Evolutionary conservation across 2,329 filamentous ascomycete species (phyloP).

Genomic region (Eurotiales sp.): DNA sequence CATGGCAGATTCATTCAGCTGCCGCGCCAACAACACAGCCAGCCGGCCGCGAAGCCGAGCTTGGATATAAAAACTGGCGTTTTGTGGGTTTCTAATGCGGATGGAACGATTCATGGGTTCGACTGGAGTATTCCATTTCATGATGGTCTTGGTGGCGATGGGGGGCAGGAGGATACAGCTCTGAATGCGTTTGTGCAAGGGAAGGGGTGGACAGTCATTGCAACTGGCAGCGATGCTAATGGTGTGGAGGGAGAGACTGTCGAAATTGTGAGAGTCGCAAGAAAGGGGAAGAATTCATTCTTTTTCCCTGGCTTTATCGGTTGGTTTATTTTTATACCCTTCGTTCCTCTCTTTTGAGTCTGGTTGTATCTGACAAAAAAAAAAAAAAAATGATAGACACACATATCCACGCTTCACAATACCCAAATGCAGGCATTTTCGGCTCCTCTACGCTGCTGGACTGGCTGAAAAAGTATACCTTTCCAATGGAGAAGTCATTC

Average conservation of each 20-base stretch:
- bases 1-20: slow-evolving; percentile 61
- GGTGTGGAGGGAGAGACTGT: slow-evolving; percentile 22
- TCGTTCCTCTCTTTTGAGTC: neutral
- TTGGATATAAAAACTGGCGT: slow-evolving; percentile 49
- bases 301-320: slow-evolving; percentile 49
- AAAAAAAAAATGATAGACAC: slow-evolving; percentile 76
- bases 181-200: slow-evolving; percentile 23
- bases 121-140: slow-evolving; percentile 32
- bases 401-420: slow-evolving; percentile 92
- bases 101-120: slow-evolving; percentile 32
- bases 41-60: slow-evolving; percentile 49
- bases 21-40: slow-evolving; percentile 27
- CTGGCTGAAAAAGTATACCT: slow-evolving; percentile 93
- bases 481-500: slow-evolving; percentile 82
- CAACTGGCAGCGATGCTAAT: slow-evolving; percentile 15
- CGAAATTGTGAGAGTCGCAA: slow-evolving; percentile 28
- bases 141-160: neutral
- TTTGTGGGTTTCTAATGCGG: slow-evolving; percentile 32
- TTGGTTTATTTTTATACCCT: slow-evolving; percentile 19
- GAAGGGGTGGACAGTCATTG: slow-evolving; percentile 29
- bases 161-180: slow-evolving; percentile 17
- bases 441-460: slow-evolving; percentile 88
- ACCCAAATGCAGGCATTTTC: slow-evolving; percentile 90
- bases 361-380: slow-evolving; percentile 18
- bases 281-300: slow-evolving; percentile 38